Base-by-base conservation (phyloP, 2,329 filamentous ascomycete genomes). In the Fusarium sublunatum region DNA sequence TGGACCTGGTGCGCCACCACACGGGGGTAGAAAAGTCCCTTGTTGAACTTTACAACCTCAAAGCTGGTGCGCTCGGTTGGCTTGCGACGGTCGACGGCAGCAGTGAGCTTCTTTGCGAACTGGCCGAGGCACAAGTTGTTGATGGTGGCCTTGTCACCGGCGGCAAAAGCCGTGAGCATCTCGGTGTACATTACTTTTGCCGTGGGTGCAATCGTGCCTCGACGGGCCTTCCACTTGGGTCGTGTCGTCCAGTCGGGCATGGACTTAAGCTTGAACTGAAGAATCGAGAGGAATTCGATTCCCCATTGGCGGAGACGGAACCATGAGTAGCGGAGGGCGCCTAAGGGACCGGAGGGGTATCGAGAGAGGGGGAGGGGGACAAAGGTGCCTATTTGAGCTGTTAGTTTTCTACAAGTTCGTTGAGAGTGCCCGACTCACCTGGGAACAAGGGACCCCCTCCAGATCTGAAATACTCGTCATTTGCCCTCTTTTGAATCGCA, bases 111-210 rank as follows among this genome's bases (percentile, higher is more conserved):
- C 40, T 78, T 72, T 62, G 77, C 78, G 40, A 90, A 79, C 24
- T 81, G 79, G 29, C 78, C 74, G 22, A 82, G 75, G 77, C 88
- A 90, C 42, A 89, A 74, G 26, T 75, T 73, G 41, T 79, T 75
- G 25, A 91, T 76, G 6, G 80, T 76, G 3, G 70, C 64, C 64
- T 78, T 76, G 76, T 90, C 84, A 56, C 85, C 86, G 3, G 76
- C 75, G 7, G 89, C 88, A 45, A 90, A 83, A 5, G 84, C 84
- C 55, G 82, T 80, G 67, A 87, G 86, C 80, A 91, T 85, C 64
- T 84, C 76, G 48, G 78, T 76, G 74, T 91, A 88, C 69, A 90
- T 77, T 19, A 78, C 81, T 67, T 84, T 82, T 29, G 87, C 88
- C 1, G 81, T 80, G 2, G 85, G 81, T 8, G 79, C 73, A 42